Evolutionary conservation across 2,329 filamentous ascomycete genomes (phyloP).

Genomic region (Trichoderma sp.): DNA sequence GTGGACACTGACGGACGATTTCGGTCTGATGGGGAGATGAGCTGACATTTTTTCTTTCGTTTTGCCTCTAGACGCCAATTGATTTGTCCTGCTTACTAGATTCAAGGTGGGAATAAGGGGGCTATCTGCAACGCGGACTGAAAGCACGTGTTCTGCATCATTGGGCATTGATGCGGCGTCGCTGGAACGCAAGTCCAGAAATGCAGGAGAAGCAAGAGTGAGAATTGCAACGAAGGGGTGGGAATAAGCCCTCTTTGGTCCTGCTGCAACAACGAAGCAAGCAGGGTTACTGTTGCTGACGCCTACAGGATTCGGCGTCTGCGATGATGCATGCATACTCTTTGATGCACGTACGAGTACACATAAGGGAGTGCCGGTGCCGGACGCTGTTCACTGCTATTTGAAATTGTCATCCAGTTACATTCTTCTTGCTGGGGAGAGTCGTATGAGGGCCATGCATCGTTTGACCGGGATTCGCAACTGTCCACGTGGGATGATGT

Average conservation of each 20-base stretch:
- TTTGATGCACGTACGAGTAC: not conserved
- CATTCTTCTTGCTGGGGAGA: not conserved
- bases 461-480: not conserved
- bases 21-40: not conserved
- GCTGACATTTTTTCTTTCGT: not conserved
- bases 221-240: not conserved
- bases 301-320: not conserved
- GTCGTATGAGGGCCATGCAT: not conserved
- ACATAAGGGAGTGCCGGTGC: not conserved
- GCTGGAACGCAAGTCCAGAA: not conserved
- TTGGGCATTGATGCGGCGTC: conserved; percentile 2
- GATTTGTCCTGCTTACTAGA: not conserved
- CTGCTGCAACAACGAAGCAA: not conserved
- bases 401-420: not conserved
- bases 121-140: not conserved
- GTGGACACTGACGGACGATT: not conserved
- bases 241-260: not conserved
- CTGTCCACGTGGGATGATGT: conserved; percentile 11
- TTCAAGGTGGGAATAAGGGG: not conserved
- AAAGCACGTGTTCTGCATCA: conserved; percentile 3
- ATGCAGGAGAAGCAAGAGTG: not conserved
- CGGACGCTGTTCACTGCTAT: not conserved
- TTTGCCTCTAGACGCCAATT: not conserved
- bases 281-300: conserved; percentile 7
- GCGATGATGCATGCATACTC: conserved; percentile 8